Base-by-base conservation (phyloP, 805 yeast species). In the Limtongia smithiae region DNA sequence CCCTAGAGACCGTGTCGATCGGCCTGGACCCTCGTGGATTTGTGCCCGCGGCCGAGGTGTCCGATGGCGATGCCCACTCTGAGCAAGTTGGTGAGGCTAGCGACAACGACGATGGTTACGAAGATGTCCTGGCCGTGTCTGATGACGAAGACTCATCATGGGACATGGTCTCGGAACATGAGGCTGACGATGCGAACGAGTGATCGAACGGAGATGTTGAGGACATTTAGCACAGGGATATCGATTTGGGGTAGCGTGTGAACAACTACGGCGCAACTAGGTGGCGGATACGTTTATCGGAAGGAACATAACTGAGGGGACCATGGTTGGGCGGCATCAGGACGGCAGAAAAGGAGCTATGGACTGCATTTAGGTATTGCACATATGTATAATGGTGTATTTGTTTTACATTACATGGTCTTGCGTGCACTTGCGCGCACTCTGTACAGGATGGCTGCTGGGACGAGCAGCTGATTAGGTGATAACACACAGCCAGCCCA, bases 401-500 rank as follows among this genome's bases (percentile, higher is more conserved):
- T 33, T 33, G n/a, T 17, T 33, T 9, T 33, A 33, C n/a, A n/a
- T n/a, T n/a, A 30, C 33, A 30, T n/a, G n/a, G 33, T 30, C 12
- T 30, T 30, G n/a, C n/a, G n/a, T 30, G n/a, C 12, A 30, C 12
- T 6, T 33, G 12, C 12, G 6, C 12, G 11, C 11, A 11, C 12
- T 8, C 12, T 7, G 6, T 33, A 33, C 37, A 33, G 6, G 12
- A 18, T 12, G 37, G 12, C 8, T 40, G 37, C 6, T 12, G 4
- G 20, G 7, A n/a, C n/a, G n/a, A n/a, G n/a, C n/a, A n/a, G n/a
- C n/a, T n/a, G n/a, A 24, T 54, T 62, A 78, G 7, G 83, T 77
- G 31, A 83, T 77, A 14, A 82, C 80, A 52, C 80, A 79, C 27
- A 82, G 65, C 87, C 87, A 82, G 22, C 83, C 80, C 41, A 82